Percentiles rank a stretch among this genome's conserved stretches.
Evolutionary conservation across 1,139 yeast genomes (phyloP).

Genomic region (Yamadazyma spencermartinsiae): DNA sequence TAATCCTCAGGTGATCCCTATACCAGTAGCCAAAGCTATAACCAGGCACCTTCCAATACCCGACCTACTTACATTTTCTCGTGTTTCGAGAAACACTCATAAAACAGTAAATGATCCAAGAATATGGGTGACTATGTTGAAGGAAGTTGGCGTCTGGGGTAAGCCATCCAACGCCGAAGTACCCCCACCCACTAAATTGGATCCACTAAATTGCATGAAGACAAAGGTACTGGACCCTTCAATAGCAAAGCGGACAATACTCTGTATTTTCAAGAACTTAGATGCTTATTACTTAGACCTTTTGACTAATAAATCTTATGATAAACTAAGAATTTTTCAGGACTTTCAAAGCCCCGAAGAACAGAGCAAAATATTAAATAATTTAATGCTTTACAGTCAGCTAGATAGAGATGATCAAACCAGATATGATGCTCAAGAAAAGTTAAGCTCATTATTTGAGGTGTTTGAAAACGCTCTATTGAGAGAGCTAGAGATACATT

Average conservation of each 20-base stretch:
- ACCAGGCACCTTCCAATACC: constrained; percentile 37
- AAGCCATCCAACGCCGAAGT: neutral
- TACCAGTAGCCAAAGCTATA: constrained; percentile 37
- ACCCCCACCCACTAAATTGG: constrained; percentile 2
- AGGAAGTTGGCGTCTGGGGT: constrained; percentile 51
- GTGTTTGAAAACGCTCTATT: constrained; percentile 73
- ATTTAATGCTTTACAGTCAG: constrained; percentile 39
- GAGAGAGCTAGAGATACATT: constrained; percentile 66
- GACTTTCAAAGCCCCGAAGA: constrained; percentile 49
- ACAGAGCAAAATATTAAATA: constrained; percentile 45
- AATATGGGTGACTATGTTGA: constrained; percentile 55
- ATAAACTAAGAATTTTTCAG: constrained; percentile 48
- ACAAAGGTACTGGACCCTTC: constrained; percentile 37
- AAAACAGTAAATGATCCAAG: constrained; percentile 37
- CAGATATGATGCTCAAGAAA: constrained; percentile 39
- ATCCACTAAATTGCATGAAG: constrained; percentile 44
- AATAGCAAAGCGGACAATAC: constrained; percentile 45
- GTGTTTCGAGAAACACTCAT: constrained; percentile 39
- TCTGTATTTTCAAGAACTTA: constrained; percentile 42
- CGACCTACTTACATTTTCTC: constrained; percentile 38
- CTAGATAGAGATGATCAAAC: constrained; percentile 39
- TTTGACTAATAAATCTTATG: constrained; percentile 45
- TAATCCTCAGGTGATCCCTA: constrained; percentile 42
- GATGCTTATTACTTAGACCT: constrained; percentile 50
- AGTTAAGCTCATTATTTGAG: constrained; percentile 60